Base-by-base conservation (phyloP, 73 alveolate species). In the Halteria grandinella region DNA sequence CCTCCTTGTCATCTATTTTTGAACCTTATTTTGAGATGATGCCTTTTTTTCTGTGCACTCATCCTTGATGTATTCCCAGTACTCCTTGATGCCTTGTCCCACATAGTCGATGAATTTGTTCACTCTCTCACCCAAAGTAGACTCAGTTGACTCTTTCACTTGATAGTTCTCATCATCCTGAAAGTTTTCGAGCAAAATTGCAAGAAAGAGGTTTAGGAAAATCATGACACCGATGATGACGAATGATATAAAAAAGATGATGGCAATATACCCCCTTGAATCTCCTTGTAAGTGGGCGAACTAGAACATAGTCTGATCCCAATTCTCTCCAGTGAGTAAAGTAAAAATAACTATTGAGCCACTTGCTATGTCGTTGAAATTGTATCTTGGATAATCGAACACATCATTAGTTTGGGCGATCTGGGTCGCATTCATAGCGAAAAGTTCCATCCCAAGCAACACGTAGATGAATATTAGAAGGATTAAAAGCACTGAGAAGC, bases 221-320 rank as follows among this genome's bases (percentile, higher is more conserved):
- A 77, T 77, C 40, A 39, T 14, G 17, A 62, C 25, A 1, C 88
- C 88, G 28, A 54, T 17, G 1, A 77, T 37, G 15, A 77, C 43
- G 37, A 77, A 39, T 8, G 76, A 17, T 1, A 77, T 59, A 29
- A 77, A 77, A 53, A 62, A 77, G 25, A 62, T 24, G 32, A 59
- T 24, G 14, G 75, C 60, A 14, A 53, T 25, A 2, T 12, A 29
- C 4, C 75, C 62, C 15, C 48, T 55, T 20, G 79, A n/a, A n/a
- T n/a, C n/a, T 45, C 40, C 87, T 71, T 23, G 58, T 63, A 36
- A n/a, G n/a, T n/a, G n/a, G n/a, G n/a, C n/a, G n/a, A 51, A 55
- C 25, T 82, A 85, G 59, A 58, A 52, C 75, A 85, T 87, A 32
- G 50, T 18, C n/a, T 58, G 44, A 53, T 87, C 86, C 95, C 95